These are phyloP conservation scores for Phaeolepiota aurea DNA, from an alignment of 768 basidiomycete species.

Conservation along the genomic window DNA sequence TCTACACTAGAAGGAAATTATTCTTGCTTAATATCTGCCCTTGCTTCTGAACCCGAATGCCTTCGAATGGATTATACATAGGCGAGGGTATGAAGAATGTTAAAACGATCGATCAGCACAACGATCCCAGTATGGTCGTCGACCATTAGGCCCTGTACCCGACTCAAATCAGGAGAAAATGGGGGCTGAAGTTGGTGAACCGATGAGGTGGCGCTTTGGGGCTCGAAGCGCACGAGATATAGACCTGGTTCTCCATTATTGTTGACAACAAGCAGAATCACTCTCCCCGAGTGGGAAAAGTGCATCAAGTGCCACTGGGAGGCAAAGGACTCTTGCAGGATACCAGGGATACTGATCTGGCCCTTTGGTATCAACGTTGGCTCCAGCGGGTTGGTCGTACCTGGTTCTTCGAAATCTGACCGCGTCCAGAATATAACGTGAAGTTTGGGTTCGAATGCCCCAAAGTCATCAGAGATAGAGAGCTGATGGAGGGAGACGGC, in stretches of 20 bases:
- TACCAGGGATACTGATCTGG: not conserved
- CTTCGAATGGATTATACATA: constrained; percentile 2
- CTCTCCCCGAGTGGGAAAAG: constrained; percentile 1
- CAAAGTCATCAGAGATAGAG: not conserved
- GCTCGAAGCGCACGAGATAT: not conserved
- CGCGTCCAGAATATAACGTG: constrained; percentile 3
- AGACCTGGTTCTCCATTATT: not conserved
- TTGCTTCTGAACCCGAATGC: not conserved
- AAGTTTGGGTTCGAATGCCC: not conserved
- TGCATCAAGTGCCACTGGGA: constrained; percentile 1
- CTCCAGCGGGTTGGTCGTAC: too few relatives aligned
- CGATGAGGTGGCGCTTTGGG: not conserved
- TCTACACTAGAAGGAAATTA: too few relatives aligned
- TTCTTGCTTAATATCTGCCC: too few relatives aligned
- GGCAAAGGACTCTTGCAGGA: not conserved
- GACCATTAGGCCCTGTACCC: constrained; percentile 4
- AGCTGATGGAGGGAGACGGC: constrained; percentile 12
- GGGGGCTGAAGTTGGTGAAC: constrained; percentile 1
- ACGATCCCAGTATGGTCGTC: constrained; percentile 5
- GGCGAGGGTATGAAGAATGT: not conserved
- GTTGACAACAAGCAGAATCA: constrained; percentile 1
- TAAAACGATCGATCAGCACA: constrained; percentile 3
- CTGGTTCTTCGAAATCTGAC: not conserved
- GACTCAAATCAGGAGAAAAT: constrained; percentile 6
- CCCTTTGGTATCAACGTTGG: not conserved